A percentile compares a stretch with the other conserved stretches of the same genome.
These are phyloP conservation scores for Fusarium nematophilum DNA, from an alignment of 2,329 filamentous ascomycete species.

Conservation along the genomic window DNA sequence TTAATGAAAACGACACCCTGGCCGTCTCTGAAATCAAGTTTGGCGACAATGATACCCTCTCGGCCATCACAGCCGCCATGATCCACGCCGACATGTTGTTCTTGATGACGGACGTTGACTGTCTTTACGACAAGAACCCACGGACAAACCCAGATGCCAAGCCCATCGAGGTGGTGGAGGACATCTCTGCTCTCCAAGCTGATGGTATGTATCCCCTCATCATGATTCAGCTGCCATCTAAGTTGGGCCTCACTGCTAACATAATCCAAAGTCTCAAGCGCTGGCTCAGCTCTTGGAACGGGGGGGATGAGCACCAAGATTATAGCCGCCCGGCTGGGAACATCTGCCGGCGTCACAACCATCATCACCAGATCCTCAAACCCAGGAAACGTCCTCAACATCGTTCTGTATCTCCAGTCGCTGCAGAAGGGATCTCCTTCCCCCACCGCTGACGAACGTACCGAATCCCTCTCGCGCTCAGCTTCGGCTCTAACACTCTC, in stretches of 20 bases:
- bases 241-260: conserved; percentile 25
- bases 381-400: conserved; percentile 89
- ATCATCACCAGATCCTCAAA: conserved; percentile 95
- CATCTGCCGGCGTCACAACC: conserved; percentile 93
- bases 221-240: not conserved
- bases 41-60: conserved; percentile 97
- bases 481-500: conserved; percentile 56
- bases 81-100: conserved; percentile 97
- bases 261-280: conserved; percentile 77
- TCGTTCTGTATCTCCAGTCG: conserved; percentile 74
- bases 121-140: conserved; percentile 96
- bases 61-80: conserved; percentile 96
- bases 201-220: conserved; percentile 68
- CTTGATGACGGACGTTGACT: conserved; percentile 99
- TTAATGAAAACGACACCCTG: conserved; percentile 98
- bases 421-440: conserved; percentile 29
- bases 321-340: conserved; percentile 89
- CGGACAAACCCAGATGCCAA: conserved; percentile 85
- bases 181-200: conserved; percentile 83
- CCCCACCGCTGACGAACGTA: conserved; percentile 41
- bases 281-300: conserved; percentile 89
- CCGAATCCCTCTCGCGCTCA: conserved; percentile 53
- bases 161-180: conserved; percentile 91
- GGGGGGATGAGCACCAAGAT: conserved; percentile 99
- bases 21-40: conserved; percentile 99